Evolutionary conservation across 129 eudicot genomes (phyloP).

Genomic region (Calendula officinalis): DNA sequence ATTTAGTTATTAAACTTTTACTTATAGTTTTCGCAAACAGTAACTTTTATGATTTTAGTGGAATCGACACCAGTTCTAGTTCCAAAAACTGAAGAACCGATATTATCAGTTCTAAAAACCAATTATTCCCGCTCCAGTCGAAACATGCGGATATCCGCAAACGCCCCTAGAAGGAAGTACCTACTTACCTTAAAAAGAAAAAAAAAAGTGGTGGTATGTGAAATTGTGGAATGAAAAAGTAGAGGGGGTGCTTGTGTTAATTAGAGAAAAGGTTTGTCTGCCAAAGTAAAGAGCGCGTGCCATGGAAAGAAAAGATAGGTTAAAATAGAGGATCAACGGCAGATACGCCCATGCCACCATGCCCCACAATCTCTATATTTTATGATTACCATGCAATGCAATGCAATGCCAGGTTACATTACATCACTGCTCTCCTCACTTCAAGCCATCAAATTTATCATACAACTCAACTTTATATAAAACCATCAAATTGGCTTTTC

Average conservation of each 20-base stretch:
- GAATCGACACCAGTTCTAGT: too few species aligned
- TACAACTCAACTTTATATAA: neutral
- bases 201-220: too few species aligned
- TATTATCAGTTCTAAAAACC: too few species aligned
- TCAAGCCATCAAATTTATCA: conserved; percentile 5
- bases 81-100: too few species aligned
- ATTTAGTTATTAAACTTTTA: too few species aligned
- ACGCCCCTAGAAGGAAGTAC: too few species aligned
- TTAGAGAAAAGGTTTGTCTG: conserved; percentile 19
- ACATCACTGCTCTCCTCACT: neutral
- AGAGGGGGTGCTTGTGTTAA: conserved; percentile 2
- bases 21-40: too few species aligned
- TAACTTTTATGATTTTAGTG: too few species aligned
- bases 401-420: neutral
- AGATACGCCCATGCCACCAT: conserved; percentile 11
- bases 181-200: too few species aligned
- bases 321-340: neutral
- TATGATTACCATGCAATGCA: conserved; percentile 35
- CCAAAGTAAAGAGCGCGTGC: conserved; percentile 31
- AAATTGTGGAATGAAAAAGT: neutral
- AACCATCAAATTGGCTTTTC: too few species aligned
- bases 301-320: neutral
- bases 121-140: too few species aligned
- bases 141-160: too few species aligned
- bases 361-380: neutral